A percentile compares a stretch with the other conserved stretches of the same genome.
Conservation (phyloP, 306 rosid species). For the Abrus pulchellus region DNA sequence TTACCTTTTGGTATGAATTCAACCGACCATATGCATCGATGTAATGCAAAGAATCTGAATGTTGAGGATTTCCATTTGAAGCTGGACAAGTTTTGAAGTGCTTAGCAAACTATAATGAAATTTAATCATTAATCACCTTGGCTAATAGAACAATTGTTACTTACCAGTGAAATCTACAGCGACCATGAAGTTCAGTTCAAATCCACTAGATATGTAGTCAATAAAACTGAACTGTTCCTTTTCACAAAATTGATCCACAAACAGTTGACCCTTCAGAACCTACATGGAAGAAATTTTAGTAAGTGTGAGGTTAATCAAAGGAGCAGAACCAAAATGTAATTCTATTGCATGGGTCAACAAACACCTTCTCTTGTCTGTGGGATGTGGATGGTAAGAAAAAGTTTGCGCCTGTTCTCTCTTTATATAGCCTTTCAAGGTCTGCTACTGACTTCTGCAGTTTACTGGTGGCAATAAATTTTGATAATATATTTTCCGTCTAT, state of each 20-base stretch:
- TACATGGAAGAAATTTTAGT: slow-evolving; percentile 41
- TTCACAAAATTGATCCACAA: slow-evolving; percentile 75
- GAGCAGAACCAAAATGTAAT: background rate
- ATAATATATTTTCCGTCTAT: slow-evolving; percentile 28
- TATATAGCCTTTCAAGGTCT: slow-evolving; percentile 70
- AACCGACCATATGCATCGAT: slow-evolving; percentile 65
- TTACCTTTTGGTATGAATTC: slow-evolving; percentile 85
- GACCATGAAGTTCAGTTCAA: slow-evolving; percentile 93
- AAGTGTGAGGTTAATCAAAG: slow-evolving; percentile 32
- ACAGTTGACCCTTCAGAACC: slow-evolving; percentile 81
- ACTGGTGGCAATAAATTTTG: slow-evolving; percentile 51
- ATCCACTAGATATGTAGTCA: slow-evolving; percentile 89
- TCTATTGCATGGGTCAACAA: slow-evolving; percentile 32
- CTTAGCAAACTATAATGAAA: slow-evolving; percentile 28
- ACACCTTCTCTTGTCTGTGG: slow-evolving; percentile 68
- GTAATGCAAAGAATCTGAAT: slow-evolving; percentile 71
- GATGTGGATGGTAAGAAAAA: slow-evolving; percentile 60
- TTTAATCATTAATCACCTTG: slow-evolving; percentile 2
- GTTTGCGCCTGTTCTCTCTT: slow-evolving; percentile 60
- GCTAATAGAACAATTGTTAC: background rate
- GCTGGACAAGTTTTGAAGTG: slow-evolving; percentile 60
- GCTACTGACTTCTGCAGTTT: slow-evolving; percentile 75
- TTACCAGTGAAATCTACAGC: slow-evolving; percentile 92
- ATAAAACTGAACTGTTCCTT: slow-evolving; percentile 79
- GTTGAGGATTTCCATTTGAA: slow-evolving; percentile 82